Conservation (phyloP, 306 rosid genomes). For the Fragaria iinumae region DNA sequence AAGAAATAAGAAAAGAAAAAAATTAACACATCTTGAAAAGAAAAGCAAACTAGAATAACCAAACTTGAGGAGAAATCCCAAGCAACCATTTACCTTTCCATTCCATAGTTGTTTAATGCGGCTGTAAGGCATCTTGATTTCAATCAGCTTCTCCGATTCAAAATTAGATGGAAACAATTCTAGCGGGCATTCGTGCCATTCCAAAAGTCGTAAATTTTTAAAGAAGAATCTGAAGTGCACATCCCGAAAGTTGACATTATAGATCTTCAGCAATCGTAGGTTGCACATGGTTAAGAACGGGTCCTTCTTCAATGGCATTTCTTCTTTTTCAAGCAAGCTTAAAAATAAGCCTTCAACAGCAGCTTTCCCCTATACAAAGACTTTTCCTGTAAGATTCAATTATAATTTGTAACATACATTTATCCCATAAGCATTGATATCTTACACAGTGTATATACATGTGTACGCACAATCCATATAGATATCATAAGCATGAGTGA, state of each 20-base stretch:
- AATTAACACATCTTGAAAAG: background rate
- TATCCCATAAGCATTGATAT: background rate
- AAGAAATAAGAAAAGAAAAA: background rate
- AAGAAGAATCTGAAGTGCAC: background rate
- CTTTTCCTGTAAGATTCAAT: background rate
- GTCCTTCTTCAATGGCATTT: background rate
- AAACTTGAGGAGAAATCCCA: background rate
- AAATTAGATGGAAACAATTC: conserved; percentile 9
- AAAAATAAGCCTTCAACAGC: conserved; percentile 19
- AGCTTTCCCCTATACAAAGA: conserved; percentile 18
- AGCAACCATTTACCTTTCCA: background rate
- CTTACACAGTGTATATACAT: background rate
- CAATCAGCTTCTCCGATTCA: background rate
- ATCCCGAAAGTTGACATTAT: background rate
- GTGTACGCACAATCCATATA: too few species aligned
- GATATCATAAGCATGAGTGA: background rate
- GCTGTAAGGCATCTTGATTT: conserved; percentile 18
- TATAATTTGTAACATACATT: background rate
- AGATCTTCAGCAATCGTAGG: conserved; percentile 16
- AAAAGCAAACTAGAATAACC: background rate
- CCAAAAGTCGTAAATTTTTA: background rate
- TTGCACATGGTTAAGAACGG: conserved; percentile 15
- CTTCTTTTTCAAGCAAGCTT: background rate
- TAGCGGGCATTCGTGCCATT: conserved; percentile 4
- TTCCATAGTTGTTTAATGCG: conserved; percentile 16